Percentiles rank a stretch among this genome's conserved stretches.
phyloP scores from a whole-genome alignment of 73 alveolate species.

The Tetrahymena thermophila region DNA sequence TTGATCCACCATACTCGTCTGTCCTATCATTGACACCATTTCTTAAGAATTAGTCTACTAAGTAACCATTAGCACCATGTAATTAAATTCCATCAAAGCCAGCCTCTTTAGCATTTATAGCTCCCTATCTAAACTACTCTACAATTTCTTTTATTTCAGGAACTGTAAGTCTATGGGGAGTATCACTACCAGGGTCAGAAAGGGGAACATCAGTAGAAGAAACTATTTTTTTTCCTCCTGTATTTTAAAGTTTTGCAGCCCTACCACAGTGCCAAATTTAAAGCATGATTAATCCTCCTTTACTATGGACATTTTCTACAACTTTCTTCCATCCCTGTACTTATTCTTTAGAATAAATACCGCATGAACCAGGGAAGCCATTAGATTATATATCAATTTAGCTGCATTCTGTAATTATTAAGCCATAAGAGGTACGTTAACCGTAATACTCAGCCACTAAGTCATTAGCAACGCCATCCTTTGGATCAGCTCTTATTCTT shows the following conservation, averaged over 20 bases:
- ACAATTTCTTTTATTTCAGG: constrained; percentile 56
- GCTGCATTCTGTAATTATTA: constrained; percentile 35
- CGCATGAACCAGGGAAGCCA: constrained; percentile 52
- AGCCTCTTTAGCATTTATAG: constrained; percentile 68
- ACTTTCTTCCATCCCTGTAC: constrained; percentile 2
- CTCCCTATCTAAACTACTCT: constrained; percentile 56
- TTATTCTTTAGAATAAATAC: constrained; percentile 14
- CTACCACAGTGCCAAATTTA: constrained; percentile 28
- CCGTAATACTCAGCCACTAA: constrained; percentile 16
- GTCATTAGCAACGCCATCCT: constrained; percentile 25
- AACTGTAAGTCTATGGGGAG: constrained; percentile 26
- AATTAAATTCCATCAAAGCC: constrained; percentile 89
- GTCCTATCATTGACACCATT: constrained; percentile 60
- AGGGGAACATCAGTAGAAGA: constrained; percentile 6
- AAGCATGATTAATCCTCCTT: constrained; percentile 9
- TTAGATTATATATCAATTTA: constrained; percentile 1
- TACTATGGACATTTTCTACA: neutral
- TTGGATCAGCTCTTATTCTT: constrained; percentile 42
- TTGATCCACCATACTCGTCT: constrained; percentile 84
- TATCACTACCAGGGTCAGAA: neutral
- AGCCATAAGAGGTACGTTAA: constrained; percentile 28
- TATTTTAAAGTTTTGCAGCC: neutral
- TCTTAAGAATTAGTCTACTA: constrained; percentile 63
- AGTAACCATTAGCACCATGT: constrained; percentile 69
- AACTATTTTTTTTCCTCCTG: neutral